phyloP scores from a whole-genome alignment of 2,329 filamentous ascomycete genomes.

The Dendryphion nanum region DNA sequence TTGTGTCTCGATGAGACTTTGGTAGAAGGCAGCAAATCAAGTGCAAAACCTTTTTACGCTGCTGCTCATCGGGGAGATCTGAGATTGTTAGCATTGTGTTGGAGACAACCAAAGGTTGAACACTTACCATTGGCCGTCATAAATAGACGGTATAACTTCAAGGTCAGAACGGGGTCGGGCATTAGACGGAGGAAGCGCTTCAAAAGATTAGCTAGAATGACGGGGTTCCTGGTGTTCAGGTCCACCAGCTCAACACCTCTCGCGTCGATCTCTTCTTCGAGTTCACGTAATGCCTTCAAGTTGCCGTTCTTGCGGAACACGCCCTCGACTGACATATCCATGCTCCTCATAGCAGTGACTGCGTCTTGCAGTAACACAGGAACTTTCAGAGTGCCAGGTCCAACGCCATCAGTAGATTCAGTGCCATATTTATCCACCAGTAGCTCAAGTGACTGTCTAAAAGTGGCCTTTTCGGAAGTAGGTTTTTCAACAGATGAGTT shows the following conservation, averaged over 20 bases:
- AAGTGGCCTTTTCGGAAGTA: constrained; percentile 69
- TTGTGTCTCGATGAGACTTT: constrained; percentile 86
- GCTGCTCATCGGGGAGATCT: constrained; percentile 78
- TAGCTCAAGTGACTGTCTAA: constrained; percentile 82
- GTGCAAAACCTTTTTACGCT: constrained; percentile 81
- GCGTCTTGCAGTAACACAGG: constrained; percentile 95
- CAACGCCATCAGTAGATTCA: constrained; percentile 96
- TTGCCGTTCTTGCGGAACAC: constrained; percentile 99
- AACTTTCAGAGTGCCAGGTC: constrained; percentile 84
- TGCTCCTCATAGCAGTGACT: constrained; percentile 91
- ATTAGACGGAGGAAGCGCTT: constrained; percentile 95
- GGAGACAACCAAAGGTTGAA: not conserved
- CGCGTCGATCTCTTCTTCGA: constrained; percentile 81
- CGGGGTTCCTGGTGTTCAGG: constrained; percentile 82
- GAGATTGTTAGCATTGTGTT: constrained; percentile 14
- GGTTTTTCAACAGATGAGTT: constrained; percentile 44
- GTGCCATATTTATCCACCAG: constrained; percentile 92
- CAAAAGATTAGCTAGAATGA: constrained; percentile 88
- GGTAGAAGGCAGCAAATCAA: constrained; percentile 89
- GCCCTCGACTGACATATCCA: constrained; percentile 98
- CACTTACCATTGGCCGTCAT: constrained; percentile 76
- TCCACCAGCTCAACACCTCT: constrained; percentile 83
- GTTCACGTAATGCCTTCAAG: constrained; percentile 86
- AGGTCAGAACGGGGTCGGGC: constrained; percentile 89
- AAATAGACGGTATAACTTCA: constrained; percentile 91